Base-by-base conservation (phyloP, 2,329 filamentous ascomycete genomes). In the Stemphylium vesicarium region DNA sequence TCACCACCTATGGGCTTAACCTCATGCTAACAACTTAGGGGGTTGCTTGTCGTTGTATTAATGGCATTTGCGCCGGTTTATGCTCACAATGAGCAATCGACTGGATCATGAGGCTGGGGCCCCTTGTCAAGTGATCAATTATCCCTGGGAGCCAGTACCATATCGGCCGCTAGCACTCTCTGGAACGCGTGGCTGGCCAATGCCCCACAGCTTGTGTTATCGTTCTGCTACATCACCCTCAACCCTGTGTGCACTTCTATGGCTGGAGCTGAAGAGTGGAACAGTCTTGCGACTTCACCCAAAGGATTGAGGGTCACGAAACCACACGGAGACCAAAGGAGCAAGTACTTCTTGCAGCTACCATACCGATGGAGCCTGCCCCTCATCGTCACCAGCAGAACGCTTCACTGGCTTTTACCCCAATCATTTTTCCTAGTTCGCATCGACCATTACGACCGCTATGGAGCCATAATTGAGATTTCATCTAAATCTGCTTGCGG, bases 231-330 rank as follows among this genome's bases (percentile, higher is more conserved):
- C 60, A 64, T 82, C 3, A 62, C 70, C 1, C 76, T 77, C 62
- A 83, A 82, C 58, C 64, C 64, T 2, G 64, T 83, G 6, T 70
- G 80, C 18, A 85, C 80, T 0, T 71, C 65, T 2, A 81, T 84
- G 68, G 70, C 81, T 0, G 62, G 79, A 0, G 78, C 76, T 0
- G 62, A 70, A 8, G 84, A 86, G 64, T 86, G 78, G 68, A 76
- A 72, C 38, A 60, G 63, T 0, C 80, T 78, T 62, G 71, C 74
- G 3, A 29, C 49, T 0, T 10, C 51, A 0, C 57, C 64, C 1
- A 79, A 76, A 50, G 47, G 60, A 0, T 70, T 81, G 0, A 69
- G 78, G 1, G 78, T 79, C 0, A 77, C 75, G 0, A 26, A 33
- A 5, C 64, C 67, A 0, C 24, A 64, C 3, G 43, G 66, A 1